Percentiles rank a stretch among this genome's conserved stretches.
Conservation (phyloP, 2,329 filamentous ascomycete species). For the Cordyceps militaris region DNA sequence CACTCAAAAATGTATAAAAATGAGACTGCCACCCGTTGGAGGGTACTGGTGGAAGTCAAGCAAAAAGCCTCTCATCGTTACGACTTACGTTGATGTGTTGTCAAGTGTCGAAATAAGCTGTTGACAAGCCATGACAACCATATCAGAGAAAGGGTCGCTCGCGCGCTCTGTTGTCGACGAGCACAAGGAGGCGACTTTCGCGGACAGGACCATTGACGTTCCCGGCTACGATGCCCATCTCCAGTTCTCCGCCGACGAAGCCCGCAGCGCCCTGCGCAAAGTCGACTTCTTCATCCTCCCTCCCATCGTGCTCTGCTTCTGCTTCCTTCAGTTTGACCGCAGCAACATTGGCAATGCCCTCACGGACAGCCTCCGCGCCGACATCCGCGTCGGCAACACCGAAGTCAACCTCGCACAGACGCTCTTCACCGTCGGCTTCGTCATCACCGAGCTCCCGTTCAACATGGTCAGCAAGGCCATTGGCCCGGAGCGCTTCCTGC, state of each 20-base stretch:
- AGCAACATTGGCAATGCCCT: conserved; percentile 43
- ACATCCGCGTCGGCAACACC: conserved; percentile 41
- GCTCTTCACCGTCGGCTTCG: conserved; percentile 42
- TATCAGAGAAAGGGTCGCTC: neutral
- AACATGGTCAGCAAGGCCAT: conserved; percentile 24
- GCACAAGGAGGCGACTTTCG: conserved; percentile 12
- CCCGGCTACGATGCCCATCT: conserved; percentile 21
- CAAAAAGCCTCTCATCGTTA: neutral
- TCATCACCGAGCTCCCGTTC: conserved; percentile 34
- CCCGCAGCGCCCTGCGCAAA: conserved; percentile 16
- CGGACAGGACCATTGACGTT: conserved; percentile 17
- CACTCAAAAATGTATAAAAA: neutral
- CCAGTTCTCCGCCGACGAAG: conserved; percentile 12
- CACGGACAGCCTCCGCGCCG: conserved; percentile 42
- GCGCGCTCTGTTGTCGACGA: neutral
- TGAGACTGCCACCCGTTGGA: neutral
- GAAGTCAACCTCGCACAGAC: conserved; percentile 47
- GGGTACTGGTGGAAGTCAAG: neutral
- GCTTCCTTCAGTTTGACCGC: conserved; percentile 27
- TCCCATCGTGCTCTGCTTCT: conserved; percentile 25
- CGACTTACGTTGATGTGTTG: neutral
- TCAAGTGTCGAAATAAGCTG: neutral
- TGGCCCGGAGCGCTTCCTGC: conserved; percentile 23
- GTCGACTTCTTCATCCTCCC: conserved; percentile 24
- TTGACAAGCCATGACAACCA: neutral